Evolutionary conservation across 2,329 filamentous ascomycete genomes (phyloP).

Genomic region (Epicoccum sorghinum): DNA sequence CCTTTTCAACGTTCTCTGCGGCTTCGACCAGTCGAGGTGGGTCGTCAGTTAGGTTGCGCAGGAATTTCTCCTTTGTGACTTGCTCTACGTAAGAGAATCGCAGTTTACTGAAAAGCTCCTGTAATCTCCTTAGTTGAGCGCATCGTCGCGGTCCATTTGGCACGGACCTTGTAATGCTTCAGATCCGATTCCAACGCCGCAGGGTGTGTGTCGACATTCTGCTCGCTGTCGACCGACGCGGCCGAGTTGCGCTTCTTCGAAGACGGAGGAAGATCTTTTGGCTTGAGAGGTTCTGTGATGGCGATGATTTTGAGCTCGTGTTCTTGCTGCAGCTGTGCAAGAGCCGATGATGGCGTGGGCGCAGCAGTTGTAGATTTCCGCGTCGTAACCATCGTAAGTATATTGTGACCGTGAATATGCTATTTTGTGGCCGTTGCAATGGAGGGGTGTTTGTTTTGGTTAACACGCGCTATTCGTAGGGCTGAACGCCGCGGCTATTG

Average conservation of each 20-base stretch:
- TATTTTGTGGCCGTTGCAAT: slow-evolving; percentile 2
- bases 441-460: slow-evolving; percentile 41
- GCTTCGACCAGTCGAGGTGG: slow-evolving; percentile 84
- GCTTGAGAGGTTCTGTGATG: slow-evolving; percentile 75
- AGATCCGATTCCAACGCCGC: slow-evolving; percentile 82
- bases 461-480: slow-evolving; percentile 18
- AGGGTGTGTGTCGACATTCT: slow-evolving; percentile 69
- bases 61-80: slow-evolving; percentile 97
- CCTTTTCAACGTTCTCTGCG: slow-evolving; percentile 69
- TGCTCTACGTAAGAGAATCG: slow-evolving; percentile 98
- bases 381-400: slow-evolving; percentile 33
- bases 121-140: slow-evolving; percentile 13
- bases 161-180: slow-evolving; percentile 75
- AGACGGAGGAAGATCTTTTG: slow-evolving; percentile 52
- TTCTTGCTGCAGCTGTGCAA: slow-evolving; percentile 63
- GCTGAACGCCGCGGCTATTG: slow-evolving; percentile 32
- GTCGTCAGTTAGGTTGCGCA: slow-evolving; percentile 88
- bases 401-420: neutral
- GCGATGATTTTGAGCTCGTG: slow-evolving; percentile 73
- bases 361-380: slow-evolving; percentile 28
- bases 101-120: slow-evolving; percentile 92
- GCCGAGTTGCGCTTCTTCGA: slow-evolving; percentile 55
- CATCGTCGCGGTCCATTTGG: neutral
- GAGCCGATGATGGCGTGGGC: slow-evolving; percentile 39
- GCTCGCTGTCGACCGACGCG: slow-evolving; percentile 71